Percentiles rank a stretch among this genome's conserved stretches.
These are phyloP conservation scores for Malus asiatica DNA, from an alignment of 306 rosid species.

Conservation along the genomic window DNA sequence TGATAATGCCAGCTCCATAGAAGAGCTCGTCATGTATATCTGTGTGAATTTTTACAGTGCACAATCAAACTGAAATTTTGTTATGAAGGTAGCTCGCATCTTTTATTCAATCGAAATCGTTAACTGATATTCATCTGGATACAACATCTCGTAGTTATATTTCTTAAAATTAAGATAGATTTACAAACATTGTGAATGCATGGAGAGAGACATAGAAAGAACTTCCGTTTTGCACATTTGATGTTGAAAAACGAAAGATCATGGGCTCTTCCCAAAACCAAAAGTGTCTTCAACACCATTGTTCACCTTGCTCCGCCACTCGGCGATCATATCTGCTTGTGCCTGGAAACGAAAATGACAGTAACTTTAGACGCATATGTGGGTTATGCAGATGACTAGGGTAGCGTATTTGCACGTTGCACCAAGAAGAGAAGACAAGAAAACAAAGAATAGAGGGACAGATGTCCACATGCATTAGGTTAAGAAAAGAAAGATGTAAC, in stretches of 20 bases:
- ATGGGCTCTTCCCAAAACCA: too few species aligned
- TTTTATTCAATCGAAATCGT: too few species aligned
- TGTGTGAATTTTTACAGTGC: not conserved
- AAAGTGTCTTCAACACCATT: constrained; percentile 24
- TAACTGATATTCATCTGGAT: too few species aligned
- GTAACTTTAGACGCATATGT: too few species aligned
- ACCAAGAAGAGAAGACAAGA: too few species aligned
- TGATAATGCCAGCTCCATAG: constrained; percentile 67
- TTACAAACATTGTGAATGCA: not conserved
- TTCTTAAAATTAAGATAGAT: not conserved
- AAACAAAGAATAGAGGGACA: not conserved
- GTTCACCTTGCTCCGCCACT: constrained; percentile 56
- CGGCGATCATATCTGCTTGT: constrained; percentile 73
- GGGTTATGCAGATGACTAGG: not conserved
- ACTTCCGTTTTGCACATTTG: too few species aligned
- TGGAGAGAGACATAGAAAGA: not conserved
- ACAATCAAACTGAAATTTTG: not conserved
- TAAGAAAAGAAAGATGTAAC: constrained; percentile 85
- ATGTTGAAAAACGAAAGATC: too few species aligned
- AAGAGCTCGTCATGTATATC: constrained; percentile 26
- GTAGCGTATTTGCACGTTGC: not conserved
- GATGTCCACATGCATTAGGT: constrained; percentile 53
- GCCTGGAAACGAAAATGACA: constrained; percentile 30
- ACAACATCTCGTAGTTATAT: too few species aligned
- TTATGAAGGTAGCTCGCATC: too few species aligned